Evolutionary conservation across 345 rosid genomes (phyloP).

Genomic region (Capsella bursapastoris): DNA sequence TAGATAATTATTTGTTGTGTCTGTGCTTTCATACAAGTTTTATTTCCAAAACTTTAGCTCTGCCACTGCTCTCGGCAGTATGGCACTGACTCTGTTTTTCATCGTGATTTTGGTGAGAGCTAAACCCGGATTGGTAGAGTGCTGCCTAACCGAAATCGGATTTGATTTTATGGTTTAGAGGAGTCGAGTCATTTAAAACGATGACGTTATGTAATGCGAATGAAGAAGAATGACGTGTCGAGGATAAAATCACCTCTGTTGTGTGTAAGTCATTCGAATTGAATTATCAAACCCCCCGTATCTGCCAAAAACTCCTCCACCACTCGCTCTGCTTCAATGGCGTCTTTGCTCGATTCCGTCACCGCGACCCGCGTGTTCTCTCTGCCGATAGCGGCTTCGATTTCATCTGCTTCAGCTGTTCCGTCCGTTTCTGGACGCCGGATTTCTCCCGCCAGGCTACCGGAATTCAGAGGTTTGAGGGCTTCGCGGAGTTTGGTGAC

Average conservation of each 20-base stretch:
- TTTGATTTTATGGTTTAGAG: background rate
- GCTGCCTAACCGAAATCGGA: background rate
- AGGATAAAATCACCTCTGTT: background rate
- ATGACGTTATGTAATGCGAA: background rate
- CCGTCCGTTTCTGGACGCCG: constrained; percentile 29
- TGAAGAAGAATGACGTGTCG: background rate
- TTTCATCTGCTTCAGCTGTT: constrained; percentile 26
- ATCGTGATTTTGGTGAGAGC: no score
- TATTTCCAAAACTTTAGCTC: no score
- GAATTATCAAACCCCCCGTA: background rate
- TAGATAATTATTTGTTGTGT: no score
- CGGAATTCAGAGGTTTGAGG: constrained; percentile 38
- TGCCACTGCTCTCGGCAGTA: no score
- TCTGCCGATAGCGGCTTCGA: constrained; percentile 32
- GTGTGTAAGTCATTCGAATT: constrained; percentile 18
- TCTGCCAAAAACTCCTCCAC: constrained; percentile 16
- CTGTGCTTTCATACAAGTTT: no score
- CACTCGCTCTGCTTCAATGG: constrained; percentile 42
- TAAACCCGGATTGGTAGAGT: background rate
- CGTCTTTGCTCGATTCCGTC: constrained; percentile 45
- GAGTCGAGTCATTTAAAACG: background rate
- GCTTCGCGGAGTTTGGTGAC: constrained; percentile 35
- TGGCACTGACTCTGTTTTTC: no score
- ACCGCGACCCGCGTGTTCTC: constrained; percentile 42
- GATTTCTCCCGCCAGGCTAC: constrained; percentile 26